Percentiles rank a stretch among this genome's conserved stretches.
Conservation (phyloP, 2,329 filamentous ascomycete species). For the Penicillium aurantiogriseum region DNA sequence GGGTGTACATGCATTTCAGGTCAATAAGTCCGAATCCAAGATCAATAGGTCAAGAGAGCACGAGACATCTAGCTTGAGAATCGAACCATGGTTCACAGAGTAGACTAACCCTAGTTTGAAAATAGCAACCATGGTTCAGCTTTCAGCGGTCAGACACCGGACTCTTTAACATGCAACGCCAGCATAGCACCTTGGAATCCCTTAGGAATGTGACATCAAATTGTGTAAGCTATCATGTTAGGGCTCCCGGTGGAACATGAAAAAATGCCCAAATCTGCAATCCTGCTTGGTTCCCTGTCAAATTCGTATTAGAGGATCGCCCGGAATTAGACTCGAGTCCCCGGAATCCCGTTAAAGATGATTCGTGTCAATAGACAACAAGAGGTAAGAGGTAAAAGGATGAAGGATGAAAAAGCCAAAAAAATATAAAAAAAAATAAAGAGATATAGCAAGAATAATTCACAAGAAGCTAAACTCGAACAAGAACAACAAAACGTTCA, state of each 20-base stretch:
- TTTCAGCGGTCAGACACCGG: slow-evolving; percentile 13
- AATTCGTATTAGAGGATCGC: slow-evolving; percentile 4
- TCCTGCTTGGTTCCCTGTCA: background rate
- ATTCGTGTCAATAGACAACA: background rate
- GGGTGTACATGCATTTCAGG: background rate
- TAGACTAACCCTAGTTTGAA: background rate
- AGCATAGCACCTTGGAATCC: slow-evolving; percentile 1
- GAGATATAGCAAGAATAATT: background rate
- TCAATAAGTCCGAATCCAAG: background rate
- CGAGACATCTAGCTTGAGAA: background rate
- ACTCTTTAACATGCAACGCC: slow-evolving; percentile 14
- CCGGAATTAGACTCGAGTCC: background rate
- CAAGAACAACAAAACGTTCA: slow-evolving; percentile 3
- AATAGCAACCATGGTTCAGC: background rate
- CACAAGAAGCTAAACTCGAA: slow-evolving; percentile 7
- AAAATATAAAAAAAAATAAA: slow-evolving; percentile 1
- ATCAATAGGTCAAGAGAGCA: background rate
- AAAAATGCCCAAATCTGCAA: background rate
- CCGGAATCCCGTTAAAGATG: background rate
- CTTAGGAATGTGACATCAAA: background rate
- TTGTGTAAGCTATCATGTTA: background rate
- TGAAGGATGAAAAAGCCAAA: slow-evolving; percentile 1
- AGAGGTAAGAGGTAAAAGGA: background rate
- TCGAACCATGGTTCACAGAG: slow-evolving; percentile 7
- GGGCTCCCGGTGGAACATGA: background rate